Conservation (phyloP, 2,329 filamentous ascomycete species). For the Colletotrichum gigasporum region DNA sequence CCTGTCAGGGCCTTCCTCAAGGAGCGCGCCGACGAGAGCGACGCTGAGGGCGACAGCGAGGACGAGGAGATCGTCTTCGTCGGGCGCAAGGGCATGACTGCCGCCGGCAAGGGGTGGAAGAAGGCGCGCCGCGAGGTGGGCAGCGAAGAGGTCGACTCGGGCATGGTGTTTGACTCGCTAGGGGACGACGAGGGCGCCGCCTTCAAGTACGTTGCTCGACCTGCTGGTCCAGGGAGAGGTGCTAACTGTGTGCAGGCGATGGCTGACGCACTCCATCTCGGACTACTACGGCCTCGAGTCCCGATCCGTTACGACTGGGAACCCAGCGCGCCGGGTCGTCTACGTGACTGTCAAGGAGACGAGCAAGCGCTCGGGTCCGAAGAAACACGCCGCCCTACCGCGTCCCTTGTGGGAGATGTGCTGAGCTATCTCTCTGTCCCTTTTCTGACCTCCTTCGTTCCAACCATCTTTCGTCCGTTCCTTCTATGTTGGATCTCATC, state of each 20-base stretch:
- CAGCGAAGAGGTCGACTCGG: constrained; percentile 68
- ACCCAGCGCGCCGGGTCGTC: constrained; percentile 79
- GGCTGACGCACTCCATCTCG: constrained; percentile 92
- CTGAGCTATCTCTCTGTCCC: too few species aligned
- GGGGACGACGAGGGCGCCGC: constrained; percentile 79
- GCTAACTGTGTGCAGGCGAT: constrained; percentile 68
- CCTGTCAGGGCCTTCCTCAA: constrained; percentile 82
- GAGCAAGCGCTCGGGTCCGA: constrained; percentile 36
- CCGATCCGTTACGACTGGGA: constrained; percentile 78
- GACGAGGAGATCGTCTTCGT: constrained; percentile 96
- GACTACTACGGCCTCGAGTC: constrained; percentile 91
- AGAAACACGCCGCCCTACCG: constrained; percentile 55
- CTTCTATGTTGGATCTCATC: neutral
- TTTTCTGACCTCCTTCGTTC: neutral
- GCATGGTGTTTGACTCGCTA: constrained; percentile 82
- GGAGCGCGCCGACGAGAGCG: constrained; percentile 50
- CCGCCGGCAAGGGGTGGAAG: constrained; percentile 54
- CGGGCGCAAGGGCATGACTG: constrained; percentile 72
- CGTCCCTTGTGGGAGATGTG: constrained; percentile 72
- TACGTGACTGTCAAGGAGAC: constrained; percentile 78
- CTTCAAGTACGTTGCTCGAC: constrained; percentile 85
- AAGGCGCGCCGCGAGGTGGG: constrained; percentile 61
- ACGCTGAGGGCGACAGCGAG: constrained; percentile 52
- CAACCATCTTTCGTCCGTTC: neutral
- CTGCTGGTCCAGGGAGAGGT: too few species aligned